Conservation (phyloP, 192 early-diverging fungal genomes). For the Powellomyces hirtus region DNA sequence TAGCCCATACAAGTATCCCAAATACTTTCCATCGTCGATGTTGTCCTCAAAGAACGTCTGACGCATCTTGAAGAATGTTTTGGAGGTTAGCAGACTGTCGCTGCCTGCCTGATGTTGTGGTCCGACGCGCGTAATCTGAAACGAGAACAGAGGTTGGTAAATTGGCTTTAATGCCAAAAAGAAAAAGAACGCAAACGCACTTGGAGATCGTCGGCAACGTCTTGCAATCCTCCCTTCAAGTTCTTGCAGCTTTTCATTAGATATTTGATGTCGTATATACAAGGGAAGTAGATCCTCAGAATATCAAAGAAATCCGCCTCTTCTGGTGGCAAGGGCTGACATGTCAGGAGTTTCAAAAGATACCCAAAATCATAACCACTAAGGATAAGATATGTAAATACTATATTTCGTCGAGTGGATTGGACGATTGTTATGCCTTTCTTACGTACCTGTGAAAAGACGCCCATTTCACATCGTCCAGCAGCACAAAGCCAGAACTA, state of each 20-base stretch:
- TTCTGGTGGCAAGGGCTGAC: conserved; percentile 84
- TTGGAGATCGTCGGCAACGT: conserved; percentile 95
- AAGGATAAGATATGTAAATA: background rate
- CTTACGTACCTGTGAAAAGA: conserved; percentile 87
- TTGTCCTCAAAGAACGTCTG: conserved; percentile 94
- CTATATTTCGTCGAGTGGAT: background rate
- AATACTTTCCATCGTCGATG: conserved; percentile 91
- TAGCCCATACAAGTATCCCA: conserved; percentile 61
- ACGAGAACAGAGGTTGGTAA: conserved; percentile 17
- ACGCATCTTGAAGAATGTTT: conserved; percentile 98
- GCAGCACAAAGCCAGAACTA: conserved; percentile 68
- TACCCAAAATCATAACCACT: conserved; percentile 98
- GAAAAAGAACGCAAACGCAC: conserved; percentile 52
- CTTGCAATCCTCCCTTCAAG: conserved; percentile 95
- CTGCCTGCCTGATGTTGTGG: conserved; percentile 99
- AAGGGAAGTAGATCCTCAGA: conserved; percentile 91
- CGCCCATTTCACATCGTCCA: conserved; percentile 31
- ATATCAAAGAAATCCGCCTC: conserved; percentile 94
- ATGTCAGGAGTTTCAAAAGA: conserved; percentile 91
- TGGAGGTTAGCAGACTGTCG: conserved; percentile 91
- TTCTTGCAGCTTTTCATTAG: conserved; percentile 96
- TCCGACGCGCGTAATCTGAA: conserved; percentile 82
- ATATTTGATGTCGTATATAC: conserved; percentile 99
- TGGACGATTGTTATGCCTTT: background rate
- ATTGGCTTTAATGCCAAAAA: too few species aligned